phyloP scores from a whole-genome alignment of 2,329 filamentous ascomycete genomes.

The Ophiostoma sp. region DNA sequence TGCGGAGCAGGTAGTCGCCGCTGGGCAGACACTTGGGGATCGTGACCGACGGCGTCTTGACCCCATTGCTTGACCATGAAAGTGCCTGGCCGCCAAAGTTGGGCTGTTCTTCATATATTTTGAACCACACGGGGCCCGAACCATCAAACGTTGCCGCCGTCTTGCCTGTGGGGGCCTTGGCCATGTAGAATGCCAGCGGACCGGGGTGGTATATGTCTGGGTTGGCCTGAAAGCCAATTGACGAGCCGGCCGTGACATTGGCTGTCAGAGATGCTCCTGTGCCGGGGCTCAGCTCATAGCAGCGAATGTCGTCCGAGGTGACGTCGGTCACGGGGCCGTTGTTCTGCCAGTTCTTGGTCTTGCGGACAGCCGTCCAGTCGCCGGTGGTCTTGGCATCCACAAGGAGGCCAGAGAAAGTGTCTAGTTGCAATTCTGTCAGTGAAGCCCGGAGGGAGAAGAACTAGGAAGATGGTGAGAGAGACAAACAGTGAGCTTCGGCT shows the following conservation, averaged over 20 bases:
- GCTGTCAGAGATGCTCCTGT: conserved; percentile 32
- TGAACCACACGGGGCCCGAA: conserved; percentile 37
- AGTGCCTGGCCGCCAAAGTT: conserved; percentile 27
- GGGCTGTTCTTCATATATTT: conserved; percentile 36
- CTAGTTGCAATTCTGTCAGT: conserved; percentile 16
- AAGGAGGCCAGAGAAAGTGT: conserved; percentile 28
- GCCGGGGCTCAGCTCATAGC: conserved; percentile 30
- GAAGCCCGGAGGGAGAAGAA: not conserved
- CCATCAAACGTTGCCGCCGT: conserved; percentile 35
- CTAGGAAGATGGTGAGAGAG: not conserved
- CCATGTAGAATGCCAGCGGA: conserved; percentile 37
- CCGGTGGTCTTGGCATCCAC: conserved; percentile 23
- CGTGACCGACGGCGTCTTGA: conserved; percentile 28
- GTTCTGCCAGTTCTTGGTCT: conserved; percentile 36
- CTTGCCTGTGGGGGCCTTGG: conserved; percentile 36
- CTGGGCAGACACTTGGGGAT: conserved; percentile 32
- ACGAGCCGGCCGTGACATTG: conserved; percentile 37
- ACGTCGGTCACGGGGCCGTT: conserved; percentile 33
- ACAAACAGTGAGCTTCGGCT: not conserved
- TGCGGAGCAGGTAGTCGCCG: conserved; percentile 34
- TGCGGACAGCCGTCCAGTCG: conserved; percentile 34
- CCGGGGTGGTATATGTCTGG: conserved; percentile 38
- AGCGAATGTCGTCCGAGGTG: conserved; percentile 31
- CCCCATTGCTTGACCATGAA: conserved; percentile 27
- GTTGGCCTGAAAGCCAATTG: conserved; percentile 38